Base-by-base conservation (phyloP, 1,139 yeast genomes). In the Magnusiomyces starmeri region DNA sequence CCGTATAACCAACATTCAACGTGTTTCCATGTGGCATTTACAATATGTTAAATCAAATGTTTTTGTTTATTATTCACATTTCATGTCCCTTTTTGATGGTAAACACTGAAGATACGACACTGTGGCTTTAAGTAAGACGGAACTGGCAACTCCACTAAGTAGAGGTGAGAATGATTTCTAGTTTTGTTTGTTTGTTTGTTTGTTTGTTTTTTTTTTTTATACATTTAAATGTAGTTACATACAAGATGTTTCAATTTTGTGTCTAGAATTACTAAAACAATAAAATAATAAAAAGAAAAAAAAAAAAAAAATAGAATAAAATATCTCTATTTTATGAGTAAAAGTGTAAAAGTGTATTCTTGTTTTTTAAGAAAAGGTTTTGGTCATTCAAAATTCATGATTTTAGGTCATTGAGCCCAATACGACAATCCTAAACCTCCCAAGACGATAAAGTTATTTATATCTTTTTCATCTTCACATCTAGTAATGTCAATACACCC, bases 401-500 rank as follows among this genome's bases (percentile, higher is more conserved):
- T 16, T 16, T 12, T 43, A n/a, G 27, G 4, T 9, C 25, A 27
- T n/a, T 16, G 1, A 43, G 22, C 43, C 65, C 65, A 61, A 29
- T 54, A 53, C 7, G 65, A 62, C 16, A 63, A 43, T 0, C 70
- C 70, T 2, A 69, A 61, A 2, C 70, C 70, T 7, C 66, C 70
- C 37, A 65, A 45, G 18, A 58, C 39, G 14, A 59, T 32, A 8
- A 32, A 14, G 37, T 32, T 32, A n/a, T 12, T 18, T 6, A 45
- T 35, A 22, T 27, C 44, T 22, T 49, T 18, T 10, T 26, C 42
- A 1, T 52, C 51, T 4, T 42, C 47, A 9, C 50, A 32, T 16
- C 27, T 16, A 24, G 53, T 48, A 16, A 51, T 49, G 46, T 57
- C 62, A 43, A 80, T 67, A 52, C 89, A 82, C 0, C 96, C 97